These are phyloP conservation scores for Trichoderma atrobrunneum DNA, from an alignment of 2,329 filamentous ascomycete species.

Conservation along the genomic window DNA sequence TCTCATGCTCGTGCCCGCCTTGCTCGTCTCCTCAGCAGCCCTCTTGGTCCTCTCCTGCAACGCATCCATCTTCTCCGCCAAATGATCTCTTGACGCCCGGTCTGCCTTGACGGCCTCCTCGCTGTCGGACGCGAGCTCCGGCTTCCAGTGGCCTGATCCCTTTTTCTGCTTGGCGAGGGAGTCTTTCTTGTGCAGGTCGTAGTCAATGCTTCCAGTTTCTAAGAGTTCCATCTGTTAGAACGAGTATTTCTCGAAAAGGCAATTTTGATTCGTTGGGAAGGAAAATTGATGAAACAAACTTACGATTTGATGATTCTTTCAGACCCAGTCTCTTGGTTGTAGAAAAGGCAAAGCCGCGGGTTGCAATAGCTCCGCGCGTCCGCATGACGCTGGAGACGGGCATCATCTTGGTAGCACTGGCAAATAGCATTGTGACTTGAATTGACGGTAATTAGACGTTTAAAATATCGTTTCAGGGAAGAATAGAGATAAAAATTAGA, in stretches of 20 bases:
- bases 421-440: neutral
- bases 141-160: slow-evolving; percentile 72
- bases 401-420: slow-evolving; percentile 27
- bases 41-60: slow-evolving; percentile 60
- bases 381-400: slow-evolving; percentile 26
- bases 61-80: slow-evolving; percentile 41
- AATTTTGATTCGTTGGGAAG: neutral
- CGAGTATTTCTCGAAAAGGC: too few relatives aligned
- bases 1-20: slow-evolving; percentile 48
- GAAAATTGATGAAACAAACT: neutral
- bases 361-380: slow-evolving; percentile 26
- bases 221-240: neutral
- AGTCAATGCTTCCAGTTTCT: slow-evolving; percentile 41
- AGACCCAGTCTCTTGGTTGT: slow-evolving; percentile 31
- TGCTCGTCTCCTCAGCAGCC: slow-evolving; percentile 45
- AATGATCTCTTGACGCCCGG: slow-evolving; percentile 35
- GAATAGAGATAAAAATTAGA: neutral
- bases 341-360: slow-evolving; percentile 29
- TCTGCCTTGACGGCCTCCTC: slow-evolving; percentile 75
- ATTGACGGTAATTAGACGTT: neutral
- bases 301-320: slow-evolving; percentile 40
- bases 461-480: neutral
- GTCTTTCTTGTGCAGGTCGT: slow-evolving; percentile 60
- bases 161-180: slow-evolving; percentile 64
- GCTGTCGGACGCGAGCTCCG: slow-evolving; percentile 72